Evolutionary conservation across 2,329 filamentous ascomycete genomes (phyloP).

Genomic region (Drechslera avenae): DNA sequence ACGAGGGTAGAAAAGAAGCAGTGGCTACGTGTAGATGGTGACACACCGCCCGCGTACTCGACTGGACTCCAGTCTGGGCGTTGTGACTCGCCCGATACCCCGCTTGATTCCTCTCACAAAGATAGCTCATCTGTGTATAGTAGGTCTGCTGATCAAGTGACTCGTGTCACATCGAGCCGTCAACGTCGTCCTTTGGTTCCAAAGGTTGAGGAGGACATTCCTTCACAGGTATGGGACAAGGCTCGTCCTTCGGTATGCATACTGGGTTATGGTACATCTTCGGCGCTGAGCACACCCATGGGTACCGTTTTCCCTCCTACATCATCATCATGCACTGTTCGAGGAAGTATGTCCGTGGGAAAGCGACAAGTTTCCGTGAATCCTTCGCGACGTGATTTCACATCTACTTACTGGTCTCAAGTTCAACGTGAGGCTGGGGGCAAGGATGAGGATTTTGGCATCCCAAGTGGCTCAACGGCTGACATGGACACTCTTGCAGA

Average conservation of each 20-base stretch:
- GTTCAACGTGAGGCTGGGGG: neutral
- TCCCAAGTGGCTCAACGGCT: neutral
- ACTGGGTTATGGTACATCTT: neutral
- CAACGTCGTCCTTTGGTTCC: neutral
- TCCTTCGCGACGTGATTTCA: neutral
- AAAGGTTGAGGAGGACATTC: constrained; percentile 14
- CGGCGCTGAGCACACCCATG: constrained; percentile 20
- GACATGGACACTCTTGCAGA: neutral
- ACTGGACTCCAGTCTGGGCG: neutral
- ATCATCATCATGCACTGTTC: neutral
- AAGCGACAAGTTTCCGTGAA: too few relatives aligned
- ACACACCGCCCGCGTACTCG: constrained; percentile 5
- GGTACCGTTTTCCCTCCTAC: constrained; percentile 5
- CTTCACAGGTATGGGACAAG: constrained; percentile 18
- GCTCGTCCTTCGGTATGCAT: constrained; percentile 19
- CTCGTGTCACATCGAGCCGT: neutral
- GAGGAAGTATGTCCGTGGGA: neutral
- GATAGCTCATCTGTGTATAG: too few relatives aligned
- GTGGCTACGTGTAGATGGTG: constrained; percentile 13
- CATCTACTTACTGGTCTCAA: neutral
- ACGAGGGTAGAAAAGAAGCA: constrained; percentile 13
- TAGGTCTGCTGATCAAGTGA: neutral
- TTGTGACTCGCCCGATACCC: neutral
- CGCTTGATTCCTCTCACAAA: neutral
- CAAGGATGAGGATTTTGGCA: neutral